These are phyloP conservation scores for Trichoderma orchidacearum DNA, from an alignment of 495 filamentous ascomycete species.

Conservation along the genomic window DNA sequence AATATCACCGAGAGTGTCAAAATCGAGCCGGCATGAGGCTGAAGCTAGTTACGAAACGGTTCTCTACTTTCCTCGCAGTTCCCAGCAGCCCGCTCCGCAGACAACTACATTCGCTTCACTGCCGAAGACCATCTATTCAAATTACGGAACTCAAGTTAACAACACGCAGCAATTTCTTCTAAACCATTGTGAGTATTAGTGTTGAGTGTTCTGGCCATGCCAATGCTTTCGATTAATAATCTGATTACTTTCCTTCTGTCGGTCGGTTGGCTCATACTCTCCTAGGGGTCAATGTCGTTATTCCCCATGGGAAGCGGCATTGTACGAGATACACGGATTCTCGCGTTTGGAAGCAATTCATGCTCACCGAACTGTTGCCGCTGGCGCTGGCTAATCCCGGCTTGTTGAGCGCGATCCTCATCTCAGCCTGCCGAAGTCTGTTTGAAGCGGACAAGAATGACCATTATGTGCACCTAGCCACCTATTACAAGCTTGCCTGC, in stretches of 20 bases:
- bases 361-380: neutral
- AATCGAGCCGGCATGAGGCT: neutral
- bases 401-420: neutral
- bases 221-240: no score
- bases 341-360: neutral
- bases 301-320: neutral
- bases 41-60: neutral
- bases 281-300: neutral
- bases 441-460: neutral
- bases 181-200: neutral
- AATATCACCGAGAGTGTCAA: neutral
- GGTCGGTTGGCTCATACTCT: neutral
- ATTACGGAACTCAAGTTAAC: neutral
- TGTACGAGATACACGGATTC: neutral
- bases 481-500: neutral
- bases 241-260: no score
- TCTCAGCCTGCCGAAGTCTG: neutral
- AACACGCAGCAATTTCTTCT: neutral
- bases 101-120: neutral
- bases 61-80: neutral
- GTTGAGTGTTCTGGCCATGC: no score
- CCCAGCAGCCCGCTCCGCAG: neutral
- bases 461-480: neutral
- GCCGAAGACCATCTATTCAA: neutral
- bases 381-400: neutral